Base-by-base conservation (phyloP, 73 alveolate genomes). In the Blepharisma stoltei region DNA sequence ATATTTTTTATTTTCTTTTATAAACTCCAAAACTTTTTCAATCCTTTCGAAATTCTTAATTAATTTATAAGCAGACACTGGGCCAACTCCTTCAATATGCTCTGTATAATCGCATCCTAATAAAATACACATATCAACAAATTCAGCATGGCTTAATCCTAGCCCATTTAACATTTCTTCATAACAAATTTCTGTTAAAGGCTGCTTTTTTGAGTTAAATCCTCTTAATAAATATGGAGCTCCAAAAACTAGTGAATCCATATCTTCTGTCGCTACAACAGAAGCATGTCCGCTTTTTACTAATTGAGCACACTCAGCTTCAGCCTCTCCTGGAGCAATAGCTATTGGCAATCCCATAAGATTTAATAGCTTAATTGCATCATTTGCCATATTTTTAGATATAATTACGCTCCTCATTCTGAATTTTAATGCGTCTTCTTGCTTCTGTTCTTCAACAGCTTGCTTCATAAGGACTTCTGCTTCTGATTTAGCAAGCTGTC, bases 291-390 rank as follows among this genome's bases (percentile, higher is more conserved):
- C 94, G 54, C 84, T 87, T 71, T 90, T 93, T 6, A 93, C 97
- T 23, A 93, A 78, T 54, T 77, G 82, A 6, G 99, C 91, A 70
- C 98, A 95, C 52, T 91, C 73, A 2, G 99, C 98, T 84, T 95
- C 98, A n/a, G 99, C 99, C 81, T 95, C 99, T 54, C 97, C 79
- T 6, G 98, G 98, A 0, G 99, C 99, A 53, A 90, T 84, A 25
- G 93, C 84, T 0, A 89, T 89, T 0, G 99, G 97, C 6, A 89
- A 46, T 18, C 98, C 99, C 85, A 93, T 71, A 49, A 87, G 78
- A 65, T 71, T 54, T 8, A 95, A 69, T 81, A 95, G 55, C 81
- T 83, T 88, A 37, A 90, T 91, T 20, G 99, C 99, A 87, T 95
- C 99, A 37, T 89, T 91, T 27, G 86, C 83, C 98, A 92, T 94